phyloP scores from a whole-genome alignment of 352 stramenopile genomes.

The Phytophthora sp. region DNA sequence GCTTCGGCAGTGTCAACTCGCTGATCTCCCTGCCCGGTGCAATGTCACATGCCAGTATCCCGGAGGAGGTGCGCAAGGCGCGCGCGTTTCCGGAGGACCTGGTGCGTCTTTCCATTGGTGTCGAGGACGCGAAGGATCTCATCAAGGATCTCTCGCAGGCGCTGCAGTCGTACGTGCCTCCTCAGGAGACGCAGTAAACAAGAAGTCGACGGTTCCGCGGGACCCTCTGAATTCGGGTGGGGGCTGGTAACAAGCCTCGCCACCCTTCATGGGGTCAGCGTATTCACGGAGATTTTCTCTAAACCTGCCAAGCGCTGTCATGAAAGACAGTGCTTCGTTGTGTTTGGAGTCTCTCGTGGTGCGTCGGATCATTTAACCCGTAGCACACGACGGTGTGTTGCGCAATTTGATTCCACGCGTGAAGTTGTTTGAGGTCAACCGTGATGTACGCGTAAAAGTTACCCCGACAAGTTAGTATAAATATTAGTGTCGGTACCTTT shows the following conservation, averaged over 20 bases:
- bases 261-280: constrained; percentile 42
- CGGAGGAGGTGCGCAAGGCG: constrained; percentile 90
- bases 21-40: constrained; percentile 91
- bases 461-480: constrained; percentile 25
- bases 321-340: constrained; percentile 31
- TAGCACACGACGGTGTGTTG: constrained; percentile 38
- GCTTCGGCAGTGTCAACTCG: constrained; percentile 93
- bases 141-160: constrained; percentile 93
- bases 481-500: constrained; percentile 19
- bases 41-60: constrained; percentile 97
- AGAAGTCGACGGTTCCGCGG: constrained; percentile 18
- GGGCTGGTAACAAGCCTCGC: constrained; percentile 34
- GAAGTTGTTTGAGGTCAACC: constrained; percentile 23
- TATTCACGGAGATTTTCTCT: constrained; percentile 6
- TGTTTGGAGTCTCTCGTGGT: constrained; percentile 20
- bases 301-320: constrained; percentile 22
- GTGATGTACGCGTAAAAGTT: neutral
- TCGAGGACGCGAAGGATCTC: constrained; percentile 95
- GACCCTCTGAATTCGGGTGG: constrained; percentile 43
- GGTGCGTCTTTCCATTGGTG: constrained; percentile 94
- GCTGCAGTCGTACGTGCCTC: constrained; percentile 80
- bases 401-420: constrained; percentile 43
- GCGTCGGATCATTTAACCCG: constrained; percentile 38
- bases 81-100: constrained; percentile 94
- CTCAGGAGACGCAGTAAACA: constrained; percentile 23